Evolutionary conservation across 495 filamentous ascomycete genomes (phyloP).

Genomic region (Penicillium longicatenatum): DNA sequence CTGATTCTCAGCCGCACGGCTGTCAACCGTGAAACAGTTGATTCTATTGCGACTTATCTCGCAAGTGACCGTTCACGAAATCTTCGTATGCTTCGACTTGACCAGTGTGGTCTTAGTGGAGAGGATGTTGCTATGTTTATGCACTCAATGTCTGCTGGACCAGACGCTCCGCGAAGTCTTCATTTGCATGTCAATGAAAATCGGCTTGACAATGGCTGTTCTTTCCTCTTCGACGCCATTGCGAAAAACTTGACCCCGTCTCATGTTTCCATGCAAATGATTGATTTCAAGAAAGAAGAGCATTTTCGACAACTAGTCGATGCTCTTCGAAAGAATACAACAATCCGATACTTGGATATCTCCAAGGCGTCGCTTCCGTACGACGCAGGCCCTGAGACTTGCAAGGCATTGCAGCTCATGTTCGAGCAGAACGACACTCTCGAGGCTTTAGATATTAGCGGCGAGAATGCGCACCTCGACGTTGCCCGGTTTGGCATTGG

Average conservation of each 20-base stretch:
- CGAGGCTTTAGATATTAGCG: conserved; percentile 80
- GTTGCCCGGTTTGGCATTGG: conserved; percentile 82
- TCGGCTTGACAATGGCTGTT: conserved; percentile 71
- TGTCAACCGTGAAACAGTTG: conserved; percentile 56
- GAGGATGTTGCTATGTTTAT: conserved; percentile 77
- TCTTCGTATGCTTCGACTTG: conserved; percentile 69
- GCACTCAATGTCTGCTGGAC: conserved; percentile 61
- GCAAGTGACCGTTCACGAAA: conserved; percentile 62
- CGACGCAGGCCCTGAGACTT: conserved; percentile 73
- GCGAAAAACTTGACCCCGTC: conserved; percentile 63
- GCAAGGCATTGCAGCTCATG: conserved; percentile 68
- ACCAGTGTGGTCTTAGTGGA: conserved; percentile 80
- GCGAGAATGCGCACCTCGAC: conserved; percentile 86
- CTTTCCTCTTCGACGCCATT: conserved; percentile 69
- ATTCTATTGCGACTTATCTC: conserved; percentile 65
- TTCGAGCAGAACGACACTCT: conserved; percentile 79
- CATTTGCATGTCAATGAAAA: conserved; percentile 83
- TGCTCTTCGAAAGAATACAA: conserved; percentile 71
- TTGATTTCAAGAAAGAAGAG: conserved; percentile 78
- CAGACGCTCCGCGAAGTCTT: conserved; percentile 61
- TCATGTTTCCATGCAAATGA: conserved; percentile 77
- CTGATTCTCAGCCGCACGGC: conserved; percentile 66
- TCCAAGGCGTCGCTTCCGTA: conserved; percentile 84
- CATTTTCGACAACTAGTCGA: conserved; percentile 73
- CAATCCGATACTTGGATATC: conserved; percentile 79